Evolutionary conservation across 306 rosid genomes (phyloP).

Genomic region (Carpinus viminea): DNA sequence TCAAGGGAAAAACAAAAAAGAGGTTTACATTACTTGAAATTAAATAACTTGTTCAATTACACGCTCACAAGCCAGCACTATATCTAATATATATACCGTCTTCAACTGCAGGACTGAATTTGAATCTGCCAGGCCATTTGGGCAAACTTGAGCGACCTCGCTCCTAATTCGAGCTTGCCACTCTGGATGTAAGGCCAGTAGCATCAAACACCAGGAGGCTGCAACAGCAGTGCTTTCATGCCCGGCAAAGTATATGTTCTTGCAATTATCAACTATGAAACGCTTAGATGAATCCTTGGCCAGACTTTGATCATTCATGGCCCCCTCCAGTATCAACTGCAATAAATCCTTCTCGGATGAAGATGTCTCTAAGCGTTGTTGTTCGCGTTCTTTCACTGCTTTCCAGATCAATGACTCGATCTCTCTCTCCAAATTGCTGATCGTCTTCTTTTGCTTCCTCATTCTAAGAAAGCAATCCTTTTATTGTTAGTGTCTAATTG

Average conservation of each 20-base stretch:
- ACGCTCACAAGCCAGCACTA: background rate
- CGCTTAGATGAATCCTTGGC: slow-evolving; percentile 55
- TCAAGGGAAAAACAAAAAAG: background rate
- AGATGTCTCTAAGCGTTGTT: slow-evolving; percentile 32
- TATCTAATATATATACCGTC: slow-evolving; percentile 37
- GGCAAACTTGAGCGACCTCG: slow-evolving; percentile 66
- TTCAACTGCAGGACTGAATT: slow-evolving; percentile 57
- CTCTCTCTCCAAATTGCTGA: slow-evolving; percentile 60
- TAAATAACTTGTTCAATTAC: background rate
- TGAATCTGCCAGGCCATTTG: slow-evolving; percentile 47
- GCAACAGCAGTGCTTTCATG: slow-evolving; percentile 86
- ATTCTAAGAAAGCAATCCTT: slow-evolving; percentile 35
- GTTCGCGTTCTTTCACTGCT: slow-evolving; percentile 59
- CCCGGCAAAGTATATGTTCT: slow-evolving; percentile 91
- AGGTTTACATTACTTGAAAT: background rate
- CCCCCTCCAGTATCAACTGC: slow-evolving; percentile 67
- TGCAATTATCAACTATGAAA: slow-evolving; percentile 90
- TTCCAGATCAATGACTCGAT: slow-evolving; percentile 80
- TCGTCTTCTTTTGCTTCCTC: slow-evolving; percentile 41
- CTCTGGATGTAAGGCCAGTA: slow-evolving; percentile 74
- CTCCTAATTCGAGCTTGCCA: slow-evolving; percentile 73
- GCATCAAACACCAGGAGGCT: slow-evolving; percentile 85
- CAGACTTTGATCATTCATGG: slow-evolving; percentile 49
- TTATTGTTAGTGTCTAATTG: slow-evolving; percentile 12
- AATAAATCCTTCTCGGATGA: slow-evolving; percentile 63